Conservation (phyloP, 2,329 filamentous ascomycete genomes). For the Cercospora brassicicola region DNA sequence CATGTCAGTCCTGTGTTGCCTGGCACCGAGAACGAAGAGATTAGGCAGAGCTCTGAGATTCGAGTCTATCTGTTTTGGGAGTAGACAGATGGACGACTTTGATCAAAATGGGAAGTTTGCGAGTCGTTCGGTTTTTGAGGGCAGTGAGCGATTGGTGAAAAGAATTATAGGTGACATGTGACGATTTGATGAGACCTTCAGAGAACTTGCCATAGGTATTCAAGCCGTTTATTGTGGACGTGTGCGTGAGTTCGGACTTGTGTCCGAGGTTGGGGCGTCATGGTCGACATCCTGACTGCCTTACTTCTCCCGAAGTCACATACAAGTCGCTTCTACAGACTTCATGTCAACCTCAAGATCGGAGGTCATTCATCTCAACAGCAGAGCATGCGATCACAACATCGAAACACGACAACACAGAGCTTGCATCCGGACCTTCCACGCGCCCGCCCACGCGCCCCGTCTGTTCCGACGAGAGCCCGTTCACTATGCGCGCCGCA, state of each 20-base stretch:
- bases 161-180: background rate
- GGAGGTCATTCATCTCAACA: background rate
- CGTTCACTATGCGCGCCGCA: background rate
- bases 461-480: background rate
- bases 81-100: background rate
- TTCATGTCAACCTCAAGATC: background rate
- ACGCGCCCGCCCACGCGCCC: background rate
- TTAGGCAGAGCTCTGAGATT: conserved; percentile 21
- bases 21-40: conserved; percentile 17
- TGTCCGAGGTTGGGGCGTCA: background rate
- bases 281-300: background rate
- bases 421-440: background rate
- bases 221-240: background rate
- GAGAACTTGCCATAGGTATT: background rate
- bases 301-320: background rate
- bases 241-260: background rate
- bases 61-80: conserved; percentile 26
- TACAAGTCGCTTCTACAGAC: background rate
- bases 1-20: conserved; percentile 21
- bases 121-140: no score
- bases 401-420: background rate
- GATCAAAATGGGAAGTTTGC: background rate
- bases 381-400: background rate
- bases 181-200: background rate
- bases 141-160: background rate